A percentile compares a stretch with the other conserved stretches of the same genome.
phyloP scores from a whole-genome alignment of 495 filamentous ascomycete species.

The Hypoxylon cercidicola region DNA sequence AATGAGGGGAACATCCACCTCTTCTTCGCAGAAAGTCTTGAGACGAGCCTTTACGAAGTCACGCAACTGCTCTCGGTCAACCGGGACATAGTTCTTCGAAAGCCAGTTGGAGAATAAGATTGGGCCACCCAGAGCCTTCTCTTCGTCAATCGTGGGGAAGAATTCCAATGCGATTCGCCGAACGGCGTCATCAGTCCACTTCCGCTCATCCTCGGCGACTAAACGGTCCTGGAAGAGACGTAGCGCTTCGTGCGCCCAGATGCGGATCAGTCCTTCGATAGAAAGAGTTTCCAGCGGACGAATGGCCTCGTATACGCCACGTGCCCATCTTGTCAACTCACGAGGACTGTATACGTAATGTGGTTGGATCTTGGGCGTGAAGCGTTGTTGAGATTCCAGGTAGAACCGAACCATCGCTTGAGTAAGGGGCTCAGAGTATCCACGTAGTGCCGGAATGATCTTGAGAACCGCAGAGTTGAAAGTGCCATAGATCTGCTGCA shows the following conservation, averaged over 20 bases:
- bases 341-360: conserved; percentile 99
- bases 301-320: conserved; percentile 96
- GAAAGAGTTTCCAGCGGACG: conserved; percentile 86
- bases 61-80: conserved; percentile 91
- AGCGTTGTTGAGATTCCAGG: conserved; percentile 88
- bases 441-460: conserved; percentile 93
- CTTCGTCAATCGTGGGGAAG: conserved; percentile 92
- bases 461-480: conserved; percentile 98
- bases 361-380: conserved; percentile 95
- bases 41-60: conserved; percentile 98
- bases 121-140: conserved; percentile 87
- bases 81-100: conserved; percentile 98
- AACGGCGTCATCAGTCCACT: conserved; percentile 91
- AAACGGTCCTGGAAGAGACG: conserved; percentile 97
- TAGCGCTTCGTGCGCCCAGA: conserved; percentile 97
- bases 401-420: conserved; percentile 99
- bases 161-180: conserved; percentile 85
- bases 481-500: conserved; percentile 97
- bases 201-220: conserved; percentile 90
- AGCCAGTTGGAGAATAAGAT: conserved; percentile 99
- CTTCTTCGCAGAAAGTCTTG: conserved; percentile 98
- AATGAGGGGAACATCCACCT: conserved; percentile 97
- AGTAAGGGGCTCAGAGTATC: conserved; percentile 92
- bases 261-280: conserved; percentile 91
- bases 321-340: conserved; percentile 96